Evolutionary conservation across 1,284 basidiomycete species (phyloP).

Genomic region (Apiotrichum gamsii): DNA sequence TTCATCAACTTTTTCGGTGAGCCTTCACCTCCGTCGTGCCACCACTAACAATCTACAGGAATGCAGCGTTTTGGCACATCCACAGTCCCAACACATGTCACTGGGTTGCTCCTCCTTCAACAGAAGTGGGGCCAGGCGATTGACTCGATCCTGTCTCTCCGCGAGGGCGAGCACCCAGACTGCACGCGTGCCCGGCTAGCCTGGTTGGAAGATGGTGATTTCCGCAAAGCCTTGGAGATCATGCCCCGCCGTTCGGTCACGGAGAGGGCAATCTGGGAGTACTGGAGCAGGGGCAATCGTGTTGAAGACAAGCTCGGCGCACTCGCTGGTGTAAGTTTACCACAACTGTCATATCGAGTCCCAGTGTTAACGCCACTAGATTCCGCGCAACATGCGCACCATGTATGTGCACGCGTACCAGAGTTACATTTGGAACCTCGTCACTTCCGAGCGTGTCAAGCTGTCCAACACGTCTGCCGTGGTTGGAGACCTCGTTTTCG

Average conservation of each 20-base stretch:
- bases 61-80: slow-evolving; percentile 99
- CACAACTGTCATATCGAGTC: no score
- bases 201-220: slow-evolving; percentile 71
- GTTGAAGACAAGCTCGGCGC: slow-evolving; percentile 80
- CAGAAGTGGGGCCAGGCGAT: slow-evolving; percentile 84
- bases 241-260: slow-evolving; percentile 88
- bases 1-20: slow-evolving; percentile 97
- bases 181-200: slow-evolving; percentile 69
- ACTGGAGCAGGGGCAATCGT: slow-evolving; percentile 73
- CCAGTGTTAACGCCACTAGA: slow-evolving; percentile 51
- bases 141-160: slow-evolving; percentile 69
- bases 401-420: slow-evolving; percentile 99
- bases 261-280: slow-evolving; percentile 86
- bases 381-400: slow-evolving; percentile 84
- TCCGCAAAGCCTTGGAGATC: slow-evolving; percentile 66
- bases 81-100: slow-evolving; percentile 86
- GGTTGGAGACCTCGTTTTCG: slow-evolving; percentile 76
- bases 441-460: slow-evolving; percentile 85
- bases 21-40: no score
- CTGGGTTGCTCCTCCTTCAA: slow-evolving; percentile 81
- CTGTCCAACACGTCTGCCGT: slow-evolving; percentile 71
- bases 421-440: slow-evolving; percentile 96
- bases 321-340: slow-evolving; percentile 64
- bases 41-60: slow-evolving; percentile 51
- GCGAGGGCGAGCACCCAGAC: slow-evolving; percentile 85